A percentile compares a stretch with the other conserved stretches of the same genome.
Evolutionary conservation across 176 grass and related monocot genomes (phyloP).

Genomic region (Rhipidocladum racemiflorum): DNA sequence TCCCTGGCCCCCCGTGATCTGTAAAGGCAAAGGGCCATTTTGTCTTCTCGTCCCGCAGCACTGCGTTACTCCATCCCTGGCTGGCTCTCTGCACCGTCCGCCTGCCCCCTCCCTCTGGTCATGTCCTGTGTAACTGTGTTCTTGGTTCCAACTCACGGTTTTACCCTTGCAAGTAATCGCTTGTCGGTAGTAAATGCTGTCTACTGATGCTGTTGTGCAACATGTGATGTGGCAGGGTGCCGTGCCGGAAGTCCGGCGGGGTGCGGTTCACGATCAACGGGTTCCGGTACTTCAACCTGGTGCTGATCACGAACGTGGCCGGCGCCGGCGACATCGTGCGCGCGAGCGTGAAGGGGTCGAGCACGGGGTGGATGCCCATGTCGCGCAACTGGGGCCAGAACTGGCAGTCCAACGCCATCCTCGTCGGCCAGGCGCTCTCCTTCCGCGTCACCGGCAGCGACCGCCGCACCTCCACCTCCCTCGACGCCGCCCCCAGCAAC

Average conservation of each 20-base stretch:
- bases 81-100: not conserved
- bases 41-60: constrained; percentile 27
- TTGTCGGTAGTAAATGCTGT: no score
- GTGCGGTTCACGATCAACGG: constrained; percentile 75
- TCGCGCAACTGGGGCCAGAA: constrained; percentile 94
- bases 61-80: not conserved
- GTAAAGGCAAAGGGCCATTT: constrained; percentile 8
- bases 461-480: constrained; percentile 62
- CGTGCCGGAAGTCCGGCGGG: constrained; percentile 56
- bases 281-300: constrained; percentile 87
- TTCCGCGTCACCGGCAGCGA: constrained; percentile 77
- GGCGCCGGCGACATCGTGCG: constrained; percentile 67
- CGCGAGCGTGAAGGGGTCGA: constrained; percentile 51
- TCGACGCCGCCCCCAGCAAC: constrained; percentile 49
- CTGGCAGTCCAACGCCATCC: constrained; percentile 72
- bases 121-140: not conserved
- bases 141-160: not conserved
- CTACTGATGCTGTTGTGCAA: no score
- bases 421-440: constrained; percentile 64
- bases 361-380: constrained; percentile 72
- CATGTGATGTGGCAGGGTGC: constrained; percentile 32
- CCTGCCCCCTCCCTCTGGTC: not conserved
- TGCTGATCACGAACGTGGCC: constrained; percentile 79
- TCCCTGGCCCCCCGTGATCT: not conserved
- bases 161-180: not conserved